A percentile compares a stretch with the other conserved stretches of the same genome.
These are phyloP conservation scores for Ceratocystiopsis sp. DNA, from an alignment of 2,329 filamentous ascomycete genomes.

Conservation along the genomic window DNA sequence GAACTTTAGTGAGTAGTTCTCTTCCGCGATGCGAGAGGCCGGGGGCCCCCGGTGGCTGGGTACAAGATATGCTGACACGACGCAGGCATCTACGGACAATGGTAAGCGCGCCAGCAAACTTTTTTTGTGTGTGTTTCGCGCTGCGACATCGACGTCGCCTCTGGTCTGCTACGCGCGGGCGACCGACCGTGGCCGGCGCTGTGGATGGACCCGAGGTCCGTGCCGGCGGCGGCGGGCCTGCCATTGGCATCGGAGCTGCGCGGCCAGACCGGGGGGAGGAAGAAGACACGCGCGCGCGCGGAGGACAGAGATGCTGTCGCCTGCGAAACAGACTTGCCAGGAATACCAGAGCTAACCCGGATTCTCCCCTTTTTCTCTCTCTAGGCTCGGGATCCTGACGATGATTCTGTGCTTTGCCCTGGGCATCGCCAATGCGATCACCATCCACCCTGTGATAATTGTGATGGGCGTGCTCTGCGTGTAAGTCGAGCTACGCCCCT, in stretches of 20 bases:
- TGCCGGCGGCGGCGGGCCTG: no score
- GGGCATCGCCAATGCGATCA: constrained; percentile 52
- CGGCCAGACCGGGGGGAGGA: no score
- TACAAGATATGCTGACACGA: constrained; percentile 6
- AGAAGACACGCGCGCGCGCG: no score
- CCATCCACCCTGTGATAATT: constrained; percentile 29
- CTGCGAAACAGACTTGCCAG: no score
- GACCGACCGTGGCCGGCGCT: no score
- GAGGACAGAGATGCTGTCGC: no score
- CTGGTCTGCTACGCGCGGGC: no score
- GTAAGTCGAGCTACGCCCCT: constrained; percentile 23
- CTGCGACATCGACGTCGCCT: not conserved
- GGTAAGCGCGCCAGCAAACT: constrained; percentile 30
- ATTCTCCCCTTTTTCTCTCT: not conserved
- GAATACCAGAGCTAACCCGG: not conserved
- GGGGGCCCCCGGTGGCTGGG: no score
- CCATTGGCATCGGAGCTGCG: no score
- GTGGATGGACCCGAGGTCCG: no score
- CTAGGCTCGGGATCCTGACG: constrained; percentile 51
- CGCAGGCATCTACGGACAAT: constrained; percentile 59
- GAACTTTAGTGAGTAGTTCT: constrained; percentile 45
- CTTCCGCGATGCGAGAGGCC: no score
- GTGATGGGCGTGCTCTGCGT: constrained; percentile 35
- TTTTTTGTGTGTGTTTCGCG: not conserved
- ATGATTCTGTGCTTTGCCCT: constrained; percentile 56